Percentiles rank a stretch among this genome's conserved stretches.
These are phyloP conservation scores for Cutaneotrichosporon curvatum DNA, from an alignment of 1,284 basidiomycete genomes.

Conservation along the genomic window DNA sequence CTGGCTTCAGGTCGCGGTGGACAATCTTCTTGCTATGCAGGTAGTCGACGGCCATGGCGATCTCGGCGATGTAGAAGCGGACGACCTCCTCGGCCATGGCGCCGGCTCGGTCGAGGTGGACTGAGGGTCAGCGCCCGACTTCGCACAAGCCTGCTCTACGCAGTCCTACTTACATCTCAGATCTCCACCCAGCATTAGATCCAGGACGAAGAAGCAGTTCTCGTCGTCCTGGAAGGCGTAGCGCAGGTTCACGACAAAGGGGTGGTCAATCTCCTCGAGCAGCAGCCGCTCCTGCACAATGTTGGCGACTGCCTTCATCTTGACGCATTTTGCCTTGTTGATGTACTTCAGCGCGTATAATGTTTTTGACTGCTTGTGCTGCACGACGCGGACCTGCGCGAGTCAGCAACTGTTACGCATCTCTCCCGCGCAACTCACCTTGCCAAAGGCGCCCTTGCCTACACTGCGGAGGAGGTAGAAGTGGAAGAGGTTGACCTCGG, in stretches of 20 bases:
- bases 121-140: conserved; percentile 45
- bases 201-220: conserved; percentile 95
- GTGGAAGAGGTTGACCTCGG: conserved; percentile 94
- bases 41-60: conserved; percentile 77
- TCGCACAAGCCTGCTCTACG: no score
- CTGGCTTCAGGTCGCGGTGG: conserved; percentile 92
- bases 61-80: conserved; percentile 82
- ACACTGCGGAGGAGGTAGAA: conserved; percentile 90
- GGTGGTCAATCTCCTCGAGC: conserved; percentile 91
- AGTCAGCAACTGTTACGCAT: not conserved
- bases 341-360: conserved; percentile 98
- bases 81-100: conserved; percentile 73
- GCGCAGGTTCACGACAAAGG: conserved; percentile 86
- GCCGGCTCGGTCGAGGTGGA: conserved; percentile 78
- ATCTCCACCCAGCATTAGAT: conserved; percentile 94
- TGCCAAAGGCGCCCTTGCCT: conserved; percentile 97
- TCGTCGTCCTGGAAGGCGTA: conserved; percentile 98
- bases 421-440: conserved; percentile 53
- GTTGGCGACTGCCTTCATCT: conserved; percentile 95
- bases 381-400: conserved; percentile 87
- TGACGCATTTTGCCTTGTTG: conserved; percentile 94
- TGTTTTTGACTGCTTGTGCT: conserved; percentile 93
- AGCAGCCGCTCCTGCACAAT: conserved; percentile 90
- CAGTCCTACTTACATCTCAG: conserved; percentile 68
- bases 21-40: conserved; percentile 87